Evolutionary conservation across 2,329 filamentous ascomycete genomes (phyloP).

Genomic region (Lasiodiplodia theobromae): DNA sequence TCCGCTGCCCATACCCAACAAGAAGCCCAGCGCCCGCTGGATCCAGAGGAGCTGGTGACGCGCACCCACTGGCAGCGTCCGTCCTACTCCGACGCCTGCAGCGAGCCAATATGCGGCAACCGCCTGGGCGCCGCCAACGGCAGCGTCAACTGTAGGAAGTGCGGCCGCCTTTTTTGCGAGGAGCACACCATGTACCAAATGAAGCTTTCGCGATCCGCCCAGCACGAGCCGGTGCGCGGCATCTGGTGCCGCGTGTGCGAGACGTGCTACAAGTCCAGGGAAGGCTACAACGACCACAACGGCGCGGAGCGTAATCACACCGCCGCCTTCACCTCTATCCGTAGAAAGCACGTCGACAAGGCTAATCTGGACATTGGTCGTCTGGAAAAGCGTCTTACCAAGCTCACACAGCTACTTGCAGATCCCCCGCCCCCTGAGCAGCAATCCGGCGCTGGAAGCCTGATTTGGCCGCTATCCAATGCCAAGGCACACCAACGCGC

Average conservation of each 20-base stretch:
- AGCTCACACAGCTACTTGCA: conserved; percentile 83
- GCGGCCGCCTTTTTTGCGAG: conserved; percentile 92
- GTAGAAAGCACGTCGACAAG: conserved; percentile 81
- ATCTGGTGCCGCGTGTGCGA: conserved; percentile 96
- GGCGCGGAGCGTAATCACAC: conserved; percentile 76
- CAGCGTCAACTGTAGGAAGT: conserved; percentile 91
- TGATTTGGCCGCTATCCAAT: conserved; percentile 66
- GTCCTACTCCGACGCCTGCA: conserved; percentile 77
- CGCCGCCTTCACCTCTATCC: conserved; percentile 70
- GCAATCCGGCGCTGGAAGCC: conserved; percentile 53
- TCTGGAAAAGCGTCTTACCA: conserved; percentile 89
- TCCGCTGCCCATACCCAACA: conserved; percentile 44
- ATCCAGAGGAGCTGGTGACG: conserved; percentile 90
- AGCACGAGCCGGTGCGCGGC: conserved; percentile 87
- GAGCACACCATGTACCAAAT: conserved; percentile 99
- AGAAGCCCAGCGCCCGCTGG: conserved; percentile 51
- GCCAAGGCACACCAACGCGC: conserved; percentile 76
- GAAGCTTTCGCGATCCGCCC: conserved; percentile 88
- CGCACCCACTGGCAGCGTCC: conserved; percentile 87
- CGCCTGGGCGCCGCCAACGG: conserved; percentile 80
- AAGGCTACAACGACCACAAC: conserved; percentile 90
- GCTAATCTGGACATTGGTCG: conserved; percentile 87
- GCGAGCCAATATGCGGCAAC: conserved; percentile 85
- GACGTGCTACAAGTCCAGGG: conserved; percentile 97
- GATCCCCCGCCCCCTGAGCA: conserved; percentile 72